These are phyloP conservation scores for Misopates orontium DNA, from an alignment of 257 asterid genomes.

Conservation along the genomic window DNA sequence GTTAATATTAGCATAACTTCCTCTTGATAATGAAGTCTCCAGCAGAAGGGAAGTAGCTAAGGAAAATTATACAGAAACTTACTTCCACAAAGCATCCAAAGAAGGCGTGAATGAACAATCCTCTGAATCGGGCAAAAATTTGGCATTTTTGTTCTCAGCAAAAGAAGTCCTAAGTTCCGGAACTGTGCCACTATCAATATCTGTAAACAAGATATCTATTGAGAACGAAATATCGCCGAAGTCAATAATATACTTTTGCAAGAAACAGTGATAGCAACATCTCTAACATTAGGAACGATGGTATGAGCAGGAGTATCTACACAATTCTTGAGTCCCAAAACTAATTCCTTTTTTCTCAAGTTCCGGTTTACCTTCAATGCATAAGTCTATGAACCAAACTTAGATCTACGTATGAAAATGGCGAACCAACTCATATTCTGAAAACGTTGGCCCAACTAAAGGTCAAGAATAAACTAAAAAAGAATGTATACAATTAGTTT, in stretches of 20 bases:
- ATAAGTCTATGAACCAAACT: too few relatives aligned
- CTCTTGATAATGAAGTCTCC: conserved; percentile 3
- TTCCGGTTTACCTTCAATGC: neutral
- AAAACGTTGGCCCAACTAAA: too few relatives aligned
- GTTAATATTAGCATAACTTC: neutral
- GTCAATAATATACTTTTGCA: conserved; percentile 5
- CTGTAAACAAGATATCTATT: conserved; percentile 31
- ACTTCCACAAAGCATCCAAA: conserved; percentile 61
- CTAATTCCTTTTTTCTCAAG: conserved; percentile 2
- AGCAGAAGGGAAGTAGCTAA: neutral
- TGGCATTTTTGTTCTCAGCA: conserved; percentile 28
- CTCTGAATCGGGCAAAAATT: conserved; percentile 23
- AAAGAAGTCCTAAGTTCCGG: conserved; percentile 27
- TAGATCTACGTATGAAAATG: too few relatives aligned
- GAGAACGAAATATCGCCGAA: conserved; percentile 17
- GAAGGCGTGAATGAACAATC: conserved; percentile 37
- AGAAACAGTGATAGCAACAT: conserved; percentile 19
- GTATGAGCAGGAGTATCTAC: neutral
- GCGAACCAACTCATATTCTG: too few relatives aligned
- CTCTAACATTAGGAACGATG: too few relatives aligned
- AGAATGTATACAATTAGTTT: too few relatives aligned
- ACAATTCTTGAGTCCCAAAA: neutral
- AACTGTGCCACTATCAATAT: conserved; percentile 28
- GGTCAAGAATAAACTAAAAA: too few relatives aligned
- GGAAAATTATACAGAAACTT: conserved; percentile 30